Percentiles rank a stretch among this genome's conserved stretches.
These are phyloP conservation scores for Tolypocladium nubicola DNA, from an alignment of 2,329 filamentous ascomycete species.

Conservation along the genomic window DNA sequence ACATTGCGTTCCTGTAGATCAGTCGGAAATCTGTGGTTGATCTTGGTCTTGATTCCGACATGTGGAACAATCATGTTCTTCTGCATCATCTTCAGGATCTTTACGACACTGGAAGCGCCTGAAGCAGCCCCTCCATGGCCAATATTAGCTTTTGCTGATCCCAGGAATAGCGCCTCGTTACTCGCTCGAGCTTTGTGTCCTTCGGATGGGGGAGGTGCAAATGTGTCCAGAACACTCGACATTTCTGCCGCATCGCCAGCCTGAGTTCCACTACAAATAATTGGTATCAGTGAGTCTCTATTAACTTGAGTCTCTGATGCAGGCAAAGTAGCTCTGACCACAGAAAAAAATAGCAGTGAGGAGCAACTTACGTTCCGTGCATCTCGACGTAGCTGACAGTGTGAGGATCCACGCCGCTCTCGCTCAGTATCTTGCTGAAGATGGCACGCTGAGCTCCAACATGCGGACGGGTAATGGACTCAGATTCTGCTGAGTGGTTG, in stretches of 20 bases:
- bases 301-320: neutral
- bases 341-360: neutral
- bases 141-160: slow-evolving; percentile 55
- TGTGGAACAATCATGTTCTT: slow-evolving; percentile 55
- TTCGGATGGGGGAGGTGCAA: slow-evolving; percentile 18
- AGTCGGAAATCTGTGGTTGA: slow-evolving; percentile 49
- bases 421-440: neutral
- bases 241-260: slow-evolving; percentile 79
- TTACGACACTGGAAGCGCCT: slow-evolving; percentile 42
- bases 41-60: slow-evolving; percentile 53
- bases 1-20: slow-evolving; percentile 48
- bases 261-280: slow-evolving; percentile 66
- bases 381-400: slow-evolving; percentile 81
- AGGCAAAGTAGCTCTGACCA: too few species aligned
- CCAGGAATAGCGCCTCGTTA: slow-evolving; percentile 48
- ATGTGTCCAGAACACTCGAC: slow-evolving; percentile 57
- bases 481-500: neutral
- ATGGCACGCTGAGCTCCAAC: neutral
- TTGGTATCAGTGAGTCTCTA: neutral
- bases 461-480: neutral
- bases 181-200: slow-evolving; percentile 22
- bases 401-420: slow-evolving; percentile 55
- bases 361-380: slow-evolving; percentile 42
- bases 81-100: slow-evolving; percentile 42
- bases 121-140: slow-evolving; percentile 57